These are phyloP conservation scores for Xylaria cubensis DNA, from an alignment of 495 filamentous ascomycete genomes.

Conservation along the genomic window DNA sequence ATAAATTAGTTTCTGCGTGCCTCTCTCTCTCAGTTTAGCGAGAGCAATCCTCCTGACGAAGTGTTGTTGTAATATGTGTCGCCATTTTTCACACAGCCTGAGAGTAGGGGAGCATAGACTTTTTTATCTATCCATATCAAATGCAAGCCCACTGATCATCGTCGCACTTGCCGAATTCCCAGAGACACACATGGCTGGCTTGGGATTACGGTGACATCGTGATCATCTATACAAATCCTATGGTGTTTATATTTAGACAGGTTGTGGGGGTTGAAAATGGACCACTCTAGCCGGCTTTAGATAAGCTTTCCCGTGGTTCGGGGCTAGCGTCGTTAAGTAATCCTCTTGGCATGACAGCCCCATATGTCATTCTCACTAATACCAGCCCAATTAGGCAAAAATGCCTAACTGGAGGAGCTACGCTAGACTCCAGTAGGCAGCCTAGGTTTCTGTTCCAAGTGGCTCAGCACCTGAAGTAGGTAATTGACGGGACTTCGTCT, in stretches of 20 bases:
- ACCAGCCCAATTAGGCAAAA: not conserved
- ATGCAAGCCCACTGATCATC: not conserved
- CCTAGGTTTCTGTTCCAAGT: not conserved
- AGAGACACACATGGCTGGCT: conserved; percentile 11
- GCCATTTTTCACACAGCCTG: not conserved
- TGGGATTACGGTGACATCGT: conserved; percentile 22
- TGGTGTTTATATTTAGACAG: conserved; percentile 26
- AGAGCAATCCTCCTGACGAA: not conserved
- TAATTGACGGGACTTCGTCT: not conserved
- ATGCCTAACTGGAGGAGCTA: not conserved
- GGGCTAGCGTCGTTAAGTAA: not conserved
- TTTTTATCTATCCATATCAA: not conserved
- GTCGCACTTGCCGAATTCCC: conserved; percentile 4
- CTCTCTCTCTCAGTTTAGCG: not conserved
- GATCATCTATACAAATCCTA: conserved; percentile 22
- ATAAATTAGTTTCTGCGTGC: not conserved
- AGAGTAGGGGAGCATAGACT: not conserved
- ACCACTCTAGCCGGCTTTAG: not conserved
- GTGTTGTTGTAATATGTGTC: not conserved
- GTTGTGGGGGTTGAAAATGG: conserved; percentile 5
- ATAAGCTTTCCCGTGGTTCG: not conserved
- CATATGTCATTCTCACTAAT: conserved; percentile 9
- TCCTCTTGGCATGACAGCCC: not conserved
- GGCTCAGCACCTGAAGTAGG: not conserved
- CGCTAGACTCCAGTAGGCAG: conserved; percentile 16